phyloP scores from a whole-genome alignment of 2,329 filamentous ascomycete genomes.

The Colletotrichum chrysophilum region DNA sequence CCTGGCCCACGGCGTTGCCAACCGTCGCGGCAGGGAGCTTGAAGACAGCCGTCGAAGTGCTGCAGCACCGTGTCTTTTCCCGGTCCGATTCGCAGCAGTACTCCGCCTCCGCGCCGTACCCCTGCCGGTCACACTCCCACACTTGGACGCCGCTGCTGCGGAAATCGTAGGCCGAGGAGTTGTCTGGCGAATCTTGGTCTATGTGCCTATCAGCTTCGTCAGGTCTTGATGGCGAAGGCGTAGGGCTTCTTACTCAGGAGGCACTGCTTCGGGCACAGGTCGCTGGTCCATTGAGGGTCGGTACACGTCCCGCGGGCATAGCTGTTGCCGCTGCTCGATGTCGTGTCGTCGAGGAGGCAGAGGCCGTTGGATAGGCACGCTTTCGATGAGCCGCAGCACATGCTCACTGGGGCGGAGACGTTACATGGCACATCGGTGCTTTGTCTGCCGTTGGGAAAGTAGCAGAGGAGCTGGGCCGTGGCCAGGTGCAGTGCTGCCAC shows the following conservation, averaged over 20 bases:
- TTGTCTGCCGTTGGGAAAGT: neutral
- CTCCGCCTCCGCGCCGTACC: neutral
- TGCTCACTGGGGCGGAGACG: neutral
- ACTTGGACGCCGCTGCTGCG: neutral
- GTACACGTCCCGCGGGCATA: neutral
- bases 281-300: neutral
- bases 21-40: neutral
- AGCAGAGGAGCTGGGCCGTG: neutral
- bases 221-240: neutral
- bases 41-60: neutral
- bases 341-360: neutral
- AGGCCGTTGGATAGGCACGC: neutral
- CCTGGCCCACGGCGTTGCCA: neutral
- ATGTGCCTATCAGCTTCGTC: no score
- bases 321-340: neutral
- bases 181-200: neutral
- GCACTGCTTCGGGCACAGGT: neutral
- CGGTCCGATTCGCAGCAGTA: neutral
- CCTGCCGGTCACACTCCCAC: neutral
- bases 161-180: neutral
- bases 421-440: neutral
- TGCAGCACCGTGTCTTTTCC: neutral
- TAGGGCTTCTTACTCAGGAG: neutral
- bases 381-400: neutral
- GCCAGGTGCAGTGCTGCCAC: neutral